Evolutionary conservation across 2,329 filamentous ascomycete species (phyloP).

Genomic region (Aureobasidium sp.): DNA sequence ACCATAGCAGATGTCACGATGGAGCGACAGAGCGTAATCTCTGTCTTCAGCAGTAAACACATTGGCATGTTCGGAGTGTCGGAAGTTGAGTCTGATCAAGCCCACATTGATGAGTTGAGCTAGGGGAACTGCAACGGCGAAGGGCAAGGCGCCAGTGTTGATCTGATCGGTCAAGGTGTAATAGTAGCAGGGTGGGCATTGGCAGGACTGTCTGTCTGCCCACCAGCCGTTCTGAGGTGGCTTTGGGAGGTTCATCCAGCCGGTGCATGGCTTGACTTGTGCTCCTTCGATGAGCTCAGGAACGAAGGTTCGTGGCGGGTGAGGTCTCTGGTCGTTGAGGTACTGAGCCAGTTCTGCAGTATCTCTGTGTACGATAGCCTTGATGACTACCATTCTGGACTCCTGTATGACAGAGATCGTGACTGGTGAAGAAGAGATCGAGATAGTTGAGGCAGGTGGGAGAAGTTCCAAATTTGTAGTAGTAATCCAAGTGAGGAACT

Average conservation of each 20-base stretch:
- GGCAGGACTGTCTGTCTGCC: slow-evolving; percentile 1
- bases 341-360: background rate
- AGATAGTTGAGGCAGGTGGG: background rate
- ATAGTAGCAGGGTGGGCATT: slow-evolving; percentile 9
- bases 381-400: background rate
- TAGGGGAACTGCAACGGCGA: background rate
- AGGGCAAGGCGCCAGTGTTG: background rate
- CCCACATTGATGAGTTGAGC: slow-evolving; percentile 13
- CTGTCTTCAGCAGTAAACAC: background rate
- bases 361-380: background rate
- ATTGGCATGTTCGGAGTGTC: background rate
- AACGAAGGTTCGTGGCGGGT: slow-evolving; percentile 2
- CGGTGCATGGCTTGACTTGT: slow-evolving; percentile 5
- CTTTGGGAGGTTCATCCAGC: slow-evolving; percentile 1
- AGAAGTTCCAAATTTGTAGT: background rate
- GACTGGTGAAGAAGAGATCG: background rate
- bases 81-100: slow-evolving; percentile 6
- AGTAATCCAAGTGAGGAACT: background rate
- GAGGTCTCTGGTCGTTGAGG: background rate
- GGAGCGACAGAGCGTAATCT: background rate
- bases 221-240: slow-evolving; percentile 7
- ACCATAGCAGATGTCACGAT: background rate
- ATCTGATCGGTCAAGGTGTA: background rate
- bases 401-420: background rate
- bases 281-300: slow-evolving; percentile 3